A percentile compares a stretch with the other conserved stretches of the same genome.
These are phyloP conservation scores for Metarhizium humberi DNA, from an alignment of 2,329 filamentous ascomycete genomes.

Conservation along the genomic window DNA sequence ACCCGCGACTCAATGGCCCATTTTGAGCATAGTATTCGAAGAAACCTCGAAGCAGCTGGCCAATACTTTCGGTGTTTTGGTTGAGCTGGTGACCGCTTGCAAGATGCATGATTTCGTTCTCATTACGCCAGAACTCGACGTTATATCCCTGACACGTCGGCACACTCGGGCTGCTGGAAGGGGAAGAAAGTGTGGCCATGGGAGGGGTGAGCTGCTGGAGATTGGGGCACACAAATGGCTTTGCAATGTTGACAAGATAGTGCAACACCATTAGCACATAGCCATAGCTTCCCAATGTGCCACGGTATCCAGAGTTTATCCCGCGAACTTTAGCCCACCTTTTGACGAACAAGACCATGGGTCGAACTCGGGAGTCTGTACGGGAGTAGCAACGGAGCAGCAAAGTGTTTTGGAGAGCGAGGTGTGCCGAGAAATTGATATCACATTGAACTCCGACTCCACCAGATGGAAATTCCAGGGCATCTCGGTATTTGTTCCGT, in stretches of 20 bases:
- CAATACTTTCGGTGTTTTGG: conserved; percentile 60
- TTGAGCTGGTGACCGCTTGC: conserved; percentile 51
- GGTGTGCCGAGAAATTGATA: conserved; percentile 81
- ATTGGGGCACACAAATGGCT: conserved; percentile 77
- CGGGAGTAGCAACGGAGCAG: conserved; percentile 76
- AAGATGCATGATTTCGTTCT: conserved; percentile 55
- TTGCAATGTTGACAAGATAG: conserved; percentile 74
- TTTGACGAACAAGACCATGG: conserved; percentile 79
- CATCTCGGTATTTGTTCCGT: conserved; percentile 44
- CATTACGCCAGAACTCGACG: conserved; percentile 71
- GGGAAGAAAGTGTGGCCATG: conserved; percentile 22
- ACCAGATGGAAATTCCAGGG: conserved; percentile 67
- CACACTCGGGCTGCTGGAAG: conserved; percentile 13
- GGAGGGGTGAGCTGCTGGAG: conserved; percentile 52
- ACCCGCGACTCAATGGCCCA: conserved; percentile 40
- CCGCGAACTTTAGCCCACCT: conserved; percentile 79
- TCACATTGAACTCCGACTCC: conserved; percentile 81
- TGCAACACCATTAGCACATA: conserved; percentile 90
- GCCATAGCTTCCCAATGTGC: conserved; percentile 81
- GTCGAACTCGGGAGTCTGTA: conserved; percentile 67
- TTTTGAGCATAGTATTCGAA: conserved; percentile 76
- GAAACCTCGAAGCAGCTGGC: conserved; percentile 68
- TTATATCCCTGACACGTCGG: conserved; percentile 52
- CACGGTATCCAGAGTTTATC: conserved; percentile 80
- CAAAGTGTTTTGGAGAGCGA: conserved; percentile 75